Conservation (phyloP, 768 basidiomycete genomes). For the Hypholoma sublateritium region DNA sequence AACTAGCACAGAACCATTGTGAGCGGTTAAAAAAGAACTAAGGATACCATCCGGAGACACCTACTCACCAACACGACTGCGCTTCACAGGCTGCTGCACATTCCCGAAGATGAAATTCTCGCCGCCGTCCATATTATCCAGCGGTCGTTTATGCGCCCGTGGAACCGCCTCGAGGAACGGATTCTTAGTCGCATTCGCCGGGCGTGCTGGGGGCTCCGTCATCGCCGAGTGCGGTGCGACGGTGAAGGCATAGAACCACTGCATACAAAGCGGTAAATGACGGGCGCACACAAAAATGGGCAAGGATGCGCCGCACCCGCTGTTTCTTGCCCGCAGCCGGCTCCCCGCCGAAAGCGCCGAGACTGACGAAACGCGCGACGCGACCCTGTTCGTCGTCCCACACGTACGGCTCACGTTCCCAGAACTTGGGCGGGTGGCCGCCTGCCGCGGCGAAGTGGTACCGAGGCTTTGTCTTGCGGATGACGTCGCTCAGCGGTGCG, state of each 20-base stretch:
- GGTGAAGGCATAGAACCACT: constrained; percentile 99
- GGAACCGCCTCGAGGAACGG: constrained; percentile 52
- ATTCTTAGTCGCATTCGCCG: constrained; percentile 68
- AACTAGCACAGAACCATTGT: constrained; percentile 10
- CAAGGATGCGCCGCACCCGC: constrained; percentile 53
- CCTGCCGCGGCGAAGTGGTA: constrained; percentile 82
- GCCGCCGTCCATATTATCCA: constrained; percentile 42
- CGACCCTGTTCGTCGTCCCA: constrained; percentile 77
- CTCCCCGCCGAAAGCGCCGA: constrained; percentile 84
- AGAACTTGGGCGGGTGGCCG: constrained; percentile 73
- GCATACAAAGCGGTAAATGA: constrained; percentile 8
- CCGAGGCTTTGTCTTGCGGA: constrained; percentile 70
- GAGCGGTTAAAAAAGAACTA: not conserved
- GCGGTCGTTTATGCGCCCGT: constrained; percentile 51
- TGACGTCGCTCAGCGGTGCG: constrained; percentile 62
- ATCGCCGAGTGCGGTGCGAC: constrained; percentile 57
- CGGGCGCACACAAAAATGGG: not conserved
- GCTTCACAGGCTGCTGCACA: constrained; percentile 56
- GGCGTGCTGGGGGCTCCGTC: constrained; percentile 38
- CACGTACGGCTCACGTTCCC: constrained; percentile 91
- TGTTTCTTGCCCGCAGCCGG: constrained; percentile 71
- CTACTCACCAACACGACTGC: constrained; percentile 51
- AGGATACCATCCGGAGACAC: not conserved
- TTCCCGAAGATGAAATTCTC: constrained; percentile 75
- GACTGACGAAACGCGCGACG: constrained; percentile 76